Evolutionary conservation across 1,284 basidiomycete genomes (phyloP).

Genomic region (Irpex sp.): DNA sequence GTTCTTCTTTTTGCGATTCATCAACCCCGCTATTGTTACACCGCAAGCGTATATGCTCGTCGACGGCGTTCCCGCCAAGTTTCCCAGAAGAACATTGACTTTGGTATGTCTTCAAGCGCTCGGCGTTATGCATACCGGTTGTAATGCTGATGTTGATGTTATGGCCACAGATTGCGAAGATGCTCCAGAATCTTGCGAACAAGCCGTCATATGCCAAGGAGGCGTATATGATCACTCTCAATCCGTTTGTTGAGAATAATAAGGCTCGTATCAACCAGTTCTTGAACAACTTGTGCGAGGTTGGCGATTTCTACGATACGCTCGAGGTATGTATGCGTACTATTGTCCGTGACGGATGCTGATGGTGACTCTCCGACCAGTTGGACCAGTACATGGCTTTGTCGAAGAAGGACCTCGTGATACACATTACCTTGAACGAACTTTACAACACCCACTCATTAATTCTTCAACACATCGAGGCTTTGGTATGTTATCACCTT

Average conservation of each 20-base stretch:
- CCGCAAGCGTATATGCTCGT: slow-evolving; percentile 99
- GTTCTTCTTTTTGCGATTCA: slow-evolving; percentile 99
- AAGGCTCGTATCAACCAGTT: slow-evolving; percentile 97
- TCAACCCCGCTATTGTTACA: slow-evolving; percentile 99
- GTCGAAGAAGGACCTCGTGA: slow-evolving; percentile 97
- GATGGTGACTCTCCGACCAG: slow-evolving; percentile 35
- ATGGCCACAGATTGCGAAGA: slow-evolving; percentile 87
- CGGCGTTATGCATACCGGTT: neutral
- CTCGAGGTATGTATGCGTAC: slow-evolving; percentile 63
- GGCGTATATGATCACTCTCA: slow-evolving; percentile 96
- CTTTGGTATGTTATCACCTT: slow-evolving; percentile 56
- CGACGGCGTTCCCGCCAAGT: slow-evolving; percentile 94
- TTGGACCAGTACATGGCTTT: slow-evolving; percentile 99
- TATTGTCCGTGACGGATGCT: neutral
- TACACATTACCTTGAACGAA: slow-evolving; percentile 99
- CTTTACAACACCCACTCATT: slow-evolving; percentile 97
- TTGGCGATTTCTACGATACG: slow-evolving; percentile 98
- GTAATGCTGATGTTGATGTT: neutral
- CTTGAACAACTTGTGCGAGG: slow-evolving; percentile 94
- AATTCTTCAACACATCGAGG: slow-evolving; percentile 92
- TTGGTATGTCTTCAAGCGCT: slow-evolving; percentile 30
- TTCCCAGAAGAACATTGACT: slow-evolving; percentile 92
- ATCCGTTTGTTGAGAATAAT: slow-evolving; percentile 98
- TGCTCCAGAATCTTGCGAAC: slow-evolving; percentile 98
- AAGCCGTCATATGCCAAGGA: slow-evolving; percentile 98